Evolutionary conservation across 2,329 filamentous ascomycete genomes (phyloP), one percentile per base, ranked within the genome.

Genomic region (Penicillium oxalicum): DNA sequence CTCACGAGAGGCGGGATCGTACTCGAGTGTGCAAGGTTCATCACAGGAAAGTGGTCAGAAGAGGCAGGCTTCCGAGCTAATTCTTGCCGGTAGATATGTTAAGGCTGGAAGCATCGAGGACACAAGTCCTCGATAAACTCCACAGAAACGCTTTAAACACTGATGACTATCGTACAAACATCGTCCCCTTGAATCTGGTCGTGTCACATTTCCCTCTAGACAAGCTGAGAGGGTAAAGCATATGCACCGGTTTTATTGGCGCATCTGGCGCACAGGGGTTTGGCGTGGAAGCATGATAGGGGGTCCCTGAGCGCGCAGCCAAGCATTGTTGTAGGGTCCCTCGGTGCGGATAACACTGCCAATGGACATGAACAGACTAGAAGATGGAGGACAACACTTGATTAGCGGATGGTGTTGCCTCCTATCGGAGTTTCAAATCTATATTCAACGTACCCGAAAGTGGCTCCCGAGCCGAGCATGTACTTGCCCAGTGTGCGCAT

Each of bases 341-440:
- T 98, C 93, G 51, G 89, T 91, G 66, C 93, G 87, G 64, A 98
- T 96, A 39, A 95, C 91, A 61, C 89, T 95, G 60, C 93, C 93
- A 61, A 98, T 95, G 49, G 88, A 91, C 93, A 98, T 98, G 79
- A 98, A 98, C 75, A 97, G 96, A 47, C 80, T 83, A 58, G 43
- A 12, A 24, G 4, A 32, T 49, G 8, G 4, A 47, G 12, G 4
- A 27, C 12, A 33, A 29, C 12, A 1, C 18, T 38, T 33, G 43
- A 11, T 55, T 44, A 50, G 43, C 40, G 11, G 11, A 32, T 32
- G 29, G 29, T 7, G 8, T n/a, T 9, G 9, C 18, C 5, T 9
- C 18, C 4, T 9, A 5, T 9, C 13, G n/a, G 41, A 38, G 43
- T 9, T 36, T 11, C n/a, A 61, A 79, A 54, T 81, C 7, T 7